Conservation (phyloP, 495 filamentous ascomycete genomes). For the Darksidea phi region DNA sequence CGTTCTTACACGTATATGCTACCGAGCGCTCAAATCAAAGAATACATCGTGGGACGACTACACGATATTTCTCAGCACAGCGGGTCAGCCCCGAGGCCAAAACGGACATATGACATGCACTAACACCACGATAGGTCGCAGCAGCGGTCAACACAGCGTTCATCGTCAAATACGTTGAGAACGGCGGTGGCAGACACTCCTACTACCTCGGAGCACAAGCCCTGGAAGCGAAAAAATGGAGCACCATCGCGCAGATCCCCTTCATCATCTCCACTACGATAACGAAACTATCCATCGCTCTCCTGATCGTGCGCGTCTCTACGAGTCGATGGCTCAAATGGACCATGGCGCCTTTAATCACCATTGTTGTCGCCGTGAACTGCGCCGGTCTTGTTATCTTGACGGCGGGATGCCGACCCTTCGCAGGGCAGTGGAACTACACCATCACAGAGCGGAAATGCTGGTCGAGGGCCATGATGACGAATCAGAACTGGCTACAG, state of each 20-base stretch:
- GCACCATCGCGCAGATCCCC: slow-evolving; percentile 10
- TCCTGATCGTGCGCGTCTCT: slow-evolving; percentile 12
- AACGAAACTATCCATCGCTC: slow-evolving; percentile 16
- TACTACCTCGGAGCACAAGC: slow-evolving; percentile 5
- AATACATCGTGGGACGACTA: not conserved
- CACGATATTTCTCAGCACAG: not conserved
- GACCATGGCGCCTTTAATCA: slow-evolving; percentile 5
- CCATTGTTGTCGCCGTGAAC: slow-evolving; percentile 6
- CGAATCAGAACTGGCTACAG: slow-evolving; percentile 6
- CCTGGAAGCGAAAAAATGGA: slow-evolving; percentile 14
- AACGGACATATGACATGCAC: not conserved
- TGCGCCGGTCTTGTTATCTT: slow-evolving; percentile 5
- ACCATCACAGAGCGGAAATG: not conserved
- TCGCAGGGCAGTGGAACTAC: slow-evolving; percentile 14
- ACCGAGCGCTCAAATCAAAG: not conserved
- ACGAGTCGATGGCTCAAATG: slow-evolving; percentile 10
- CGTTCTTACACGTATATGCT: not conserved
- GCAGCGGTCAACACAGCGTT: slow-evolving; percentile 12
- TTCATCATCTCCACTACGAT: slow-evolving; percentile 21
- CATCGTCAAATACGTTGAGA: slow-evolving; percentile 13
- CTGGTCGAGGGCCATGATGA: slow-evolving; percentile 6
- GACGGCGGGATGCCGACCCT: slow-evolving; percentile 6
- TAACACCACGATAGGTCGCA: not conserved
- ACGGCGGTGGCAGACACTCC: slow-evolving; percentile 11
- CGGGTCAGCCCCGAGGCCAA: not conserved